Conservation (phyloP, 148 eudicot species). For the Chenopodium quinoa region DNA sequence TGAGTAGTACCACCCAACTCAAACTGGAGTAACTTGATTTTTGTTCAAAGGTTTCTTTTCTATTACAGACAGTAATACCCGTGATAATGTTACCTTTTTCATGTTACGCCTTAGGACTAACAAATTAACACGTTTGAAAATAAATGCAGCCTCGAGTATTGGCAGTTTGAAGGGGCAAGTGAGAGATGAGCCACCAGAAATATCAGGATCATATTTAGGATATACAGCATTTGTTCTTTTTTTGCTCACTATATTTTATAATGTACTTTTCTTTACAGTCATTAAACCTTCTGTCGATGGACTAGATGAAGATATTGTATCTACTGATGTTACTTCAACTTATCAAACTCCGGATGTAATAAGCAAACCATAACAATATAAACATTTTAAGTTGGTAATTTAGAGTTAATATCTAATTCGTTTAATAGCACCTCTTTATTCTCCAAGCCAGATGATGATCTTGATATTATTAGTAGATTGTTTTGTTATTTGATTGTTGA, state of each 20-base stretch:
- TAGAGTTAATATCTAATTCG: not conserved
- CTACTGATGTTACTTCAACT: constrained; percentile 10
- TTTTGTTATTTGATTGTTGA: too few species aligned
- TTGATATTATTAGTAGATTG: too few species aligned
- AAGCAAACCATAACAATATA: not conserved
- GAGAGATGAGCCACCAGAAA: constrained; percentile 33
- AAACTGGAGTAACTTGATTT: too few species aligned
- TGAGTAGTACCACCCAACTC: too few species aligned
- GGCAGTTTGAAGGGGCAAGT: constrained; percentile 29
- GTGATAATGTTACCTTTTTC: too few species aligned
- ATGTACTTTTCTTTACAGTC: constrained; percentile 49
- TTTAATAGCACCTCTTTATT: not conserved
- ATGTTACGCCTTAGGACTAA: not conserved
- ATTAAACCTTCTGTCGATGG: constrained; percentile 64
- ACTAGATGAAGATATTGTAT: constrained; percentile 31
- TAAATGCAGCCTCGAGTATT: constrained; percentile 41
- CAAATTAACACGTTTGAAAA: not conserved
- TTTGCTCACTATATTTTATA: constrained; percentile 47
- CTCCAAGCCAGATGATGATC: too few species aligned
- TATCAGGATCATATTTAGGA: constrained; percentile 37
- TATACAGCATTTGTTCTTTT: constrained; percentile 37
- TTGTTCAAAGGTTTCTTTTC: too few species aligned
- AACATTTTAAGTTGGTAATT: not conserved
- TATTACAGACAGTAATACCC: too few species aligned
- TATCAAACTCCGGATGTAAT: not conserved